Evolutionary conservation across 2,329 filamentous ascomycete genomes (phyloP), one percentile per base, ranked within the genome.

Genomic region (Diaporthe velutina): DNA sequence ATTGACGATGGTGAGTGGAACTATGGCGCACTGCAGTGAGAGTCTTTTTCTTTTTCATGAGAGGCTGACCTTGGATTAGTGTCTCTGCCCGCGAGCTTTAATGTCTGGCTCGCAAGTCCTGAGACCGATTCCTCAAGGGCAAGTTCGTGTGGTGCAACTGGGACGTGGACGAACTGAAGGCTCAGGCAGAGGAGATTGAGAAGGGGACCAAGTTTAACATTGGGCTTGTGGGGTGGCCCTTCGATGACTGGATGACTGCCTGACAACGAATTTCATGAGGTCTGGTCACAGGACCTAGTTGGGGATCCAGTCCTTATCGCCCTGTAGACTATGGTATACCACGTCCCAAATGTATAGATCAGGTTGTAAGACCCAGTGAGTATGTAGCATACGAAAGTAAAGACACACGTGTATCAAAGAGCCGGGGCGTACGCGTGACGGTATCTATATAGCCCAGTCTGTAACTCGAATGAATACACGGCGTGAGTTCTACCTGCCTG

Each of bases 161-260:
- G 84, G 85, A 86, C 79, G 81, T 84, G 1, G 80, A 85, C 72
- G 84, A 85, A 74, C 76, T 86, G 19, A 82, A 82, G 76, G 79
- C 79, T 10, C 50, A 60, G 8, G 74, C 67, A 2, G 30, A 72
- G 13, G 54, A 61, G 17, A 35, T 71, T 35, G 42, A 66, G 40
- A 15, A 6, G 3, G 61, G 61, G 5, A 50, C 40, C 0, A 50
- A n/a, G 40, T 28, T 66, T 42, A 66, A 48, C 28, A 66, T 66
- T 35, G 61, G 61, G 3, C 61, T 66, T 13, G 61, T 48, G 17
- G 61, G 61, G 50, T 66, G 42, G 61, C 61, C 61, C 4, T 66
- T 66, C 15, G 35, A n/a, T n/a, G n/a, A n/a, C n/a, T n/a, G n/a
- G n/a, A n/a, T n/a, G n/a, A n/a, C n/a, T n/a, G n/a, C n/a, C n/a